These are phyloP conservation scores for Chaetomium tenue DNA, from an alignment of 495 filamentous ascomycete species.

Conservation along the genomic window DNA sequence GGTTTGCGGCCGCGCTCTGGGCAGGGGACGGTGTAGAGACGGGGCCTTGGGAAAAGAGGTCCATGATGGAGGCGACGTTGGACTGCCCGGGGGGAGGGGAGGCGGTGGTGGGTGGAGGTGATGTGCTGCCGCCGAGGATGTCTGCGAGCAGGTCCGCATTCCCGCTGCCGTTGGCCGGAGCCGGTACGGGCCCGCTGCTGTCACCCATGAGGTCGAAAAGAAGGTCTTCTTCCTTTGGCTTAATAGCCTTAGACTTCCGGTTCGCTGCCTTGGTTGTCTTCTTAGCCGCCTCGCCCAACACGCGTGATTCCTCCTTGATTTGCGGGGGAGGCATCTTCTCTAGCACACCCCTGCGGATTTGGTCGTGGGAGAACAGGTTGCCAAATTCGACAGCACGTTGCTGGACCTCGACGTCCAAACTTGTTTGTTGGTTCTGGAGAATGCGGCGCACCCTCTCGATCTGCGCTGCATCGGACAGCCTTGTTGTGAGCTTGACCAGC, in stretches of 20 bases:
- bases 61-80: constrained; percentile 80
- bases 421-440: constrained; percentile 69
- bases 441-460: constrained; percentile 79
- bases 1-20: constrained; percentile 38
- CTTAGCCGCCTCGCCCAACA: constrained; percentile 81
- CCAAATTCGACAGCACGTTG: constrained; percentile 93
- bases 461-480: constrained; percentile 77
- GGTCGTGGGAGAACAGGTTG: constrained; percentile 86
- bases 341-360: constrained; percentile 83
- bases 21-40: constrained; percentile 31
- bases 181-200: constrained; percentile 51
- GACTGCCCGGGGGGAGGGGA: constrained; percentile 53
- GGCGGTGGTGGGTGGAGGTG: constrained; percentile 51
- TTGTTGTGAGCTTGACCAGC: constrained; percentile 90
- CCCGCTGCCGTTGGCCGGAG: constrained; percentile 61
- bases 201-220: constrained; percentile 92
- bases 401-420: constrained; percentile 91
- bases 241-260: constrained; percentile 71
- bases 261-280: constrained; percentile 73
- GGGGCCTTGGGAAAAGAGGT: constrained; percentile 61
- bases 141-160: constrained; percentile 86
- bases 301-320: constrained; percentile 88
- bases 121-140: constrained; percentile 68
- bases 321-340: constrained; percentile 98
- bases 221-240: constrained; percentile 84